phyloP scores from a whole-genome alignment of 371 early-diverging fungal species.

The Mortierella sp. region DNA sequence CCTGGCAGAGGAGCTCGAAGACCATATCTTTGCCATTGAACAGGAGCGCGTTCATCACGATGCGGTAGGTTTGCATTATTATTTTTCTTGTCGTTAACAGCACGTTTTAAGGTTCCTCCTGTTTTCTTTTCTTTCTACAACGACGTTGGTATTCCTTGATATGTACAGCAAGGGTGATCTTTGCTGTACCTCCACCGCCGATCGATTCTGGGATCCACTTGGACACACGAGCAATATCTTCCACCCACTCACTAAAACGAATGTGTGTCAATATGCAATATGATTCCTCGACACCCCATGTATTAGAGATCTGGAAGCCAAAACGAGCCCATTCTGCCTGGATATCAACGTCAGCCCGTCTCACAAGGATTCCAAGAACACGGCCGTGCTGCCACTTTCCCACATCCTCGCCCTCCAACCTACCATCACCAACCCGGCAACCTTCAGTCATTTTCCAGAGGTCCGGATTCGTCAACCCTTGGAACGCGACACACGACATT shows the following conservation, averaged over 20 bases:
- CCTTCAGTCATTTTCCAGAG: background rate
- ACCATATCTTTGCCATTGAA: conserved; percentile 7
- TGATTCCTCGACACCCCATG: background rate
- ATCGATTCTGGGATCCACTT: background rate
- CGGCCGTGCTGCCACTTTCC: conserved; percentile 10
- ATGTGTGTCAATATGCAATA: background rate
- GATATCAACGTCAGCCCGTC: conserved; percentile 10
- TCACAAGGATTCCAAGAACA: conserved; percentile 13
- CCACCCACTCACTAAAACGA: background rate
- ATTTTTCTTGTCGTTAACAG: background rate
- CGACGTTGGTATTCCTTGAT: background rate
- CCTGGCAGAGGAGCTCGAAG: conserved; percentile 24
- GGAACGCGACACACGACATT: background rate
- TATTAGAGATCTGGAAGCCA: conserved; percentile 23
- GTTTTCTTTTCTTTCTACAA: background rate
- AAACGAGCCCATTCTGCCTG: conserved; percentile 9
- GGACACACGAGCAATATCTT: background rate
- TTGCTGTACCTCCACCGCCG: background rate
- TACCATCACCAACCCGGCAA: conserved; percentile 6
- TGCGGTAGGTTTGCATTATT: background rate
- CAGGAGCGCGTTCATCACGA: conserved; percentile 12
- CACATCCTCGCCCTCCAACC: background rate
- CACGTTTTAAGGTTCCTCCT: background rate
- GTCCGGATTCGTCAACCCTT: background rate
- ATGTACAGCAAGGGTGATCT: background rate